Evolutionary conservation across 2,329 filamentous ascomycete genomes (phyloP).

Genomic region (Achaetomium macrosporum): DNA sequence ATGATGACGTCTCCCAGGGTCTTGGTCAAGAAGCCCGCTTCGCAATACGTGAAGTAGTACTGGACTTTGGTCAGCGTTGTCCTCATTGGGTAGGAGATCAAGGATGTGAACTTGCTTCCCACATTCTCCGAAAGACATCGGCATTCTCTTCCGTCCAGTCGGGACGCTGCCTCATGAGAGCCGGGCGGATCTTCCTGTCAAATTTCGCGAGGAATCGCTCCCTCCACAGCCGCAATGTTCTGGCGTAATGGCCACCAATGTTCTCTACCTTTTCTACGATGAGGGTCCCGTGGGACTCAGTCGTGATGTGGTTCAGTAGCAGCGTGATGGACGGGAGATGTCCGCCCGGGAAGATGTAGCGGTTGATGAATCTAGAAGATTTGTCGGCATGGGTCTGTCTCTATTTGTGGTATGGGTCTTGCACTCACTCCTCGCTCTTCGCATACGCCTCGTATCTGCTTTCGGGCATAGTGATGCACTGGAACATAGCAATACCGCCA

Average conservation of each 20-base stretch:
- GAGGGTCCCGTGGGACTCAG: constrained; percentile 54
- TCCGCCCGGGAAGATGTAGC: constrained; percentile 75
- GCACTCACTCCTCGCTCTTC: constrained; percentile 54
- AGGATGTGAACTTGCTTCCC: constrained; percentile 47
- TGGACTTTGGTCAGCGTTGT: constrained; percentile 25
- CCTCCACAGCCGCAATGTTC: constrained; percentile 61
- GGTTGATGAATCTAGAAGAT: constrained; percentile 57
- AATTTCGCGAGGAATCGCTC: constrained; percentile 62
- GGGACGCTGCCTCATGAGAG: constrained; percentile 52
- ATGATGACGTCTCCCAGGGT: constrained; percentile 68
- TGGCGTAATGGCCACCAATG: constrained; percentile 68
- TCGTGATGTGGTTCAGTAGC: constrained; percentile 53
- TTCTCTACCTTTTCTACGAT: constrained; percentile 64
- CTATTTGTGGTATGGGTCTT: neutral
- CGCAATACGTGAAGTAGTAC: constrained; percentile 73
- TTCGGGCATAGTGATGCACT: constrained; percentile 74
- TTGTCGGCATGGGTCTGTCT: neutral
- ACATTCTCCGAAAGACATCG: constrained; percentile 64
- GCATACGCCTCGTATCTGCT: constrained; percentile 60
- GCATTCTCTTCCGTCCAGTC: constrained; percentile 56
- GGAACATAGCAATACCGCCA: constrained; percentile 63
- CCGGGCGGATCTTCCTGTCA: constrained; percentile 52
- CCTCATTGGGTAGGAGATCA: neutral
- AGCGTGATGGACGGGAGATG: constrained; percentile 57
- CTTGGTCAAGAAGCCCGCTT: constrained; percentile 67